phyloP scores from a whole-genome alignment of 495 filamentous ascomycete species.

The Neurospora sp. region DNA sequence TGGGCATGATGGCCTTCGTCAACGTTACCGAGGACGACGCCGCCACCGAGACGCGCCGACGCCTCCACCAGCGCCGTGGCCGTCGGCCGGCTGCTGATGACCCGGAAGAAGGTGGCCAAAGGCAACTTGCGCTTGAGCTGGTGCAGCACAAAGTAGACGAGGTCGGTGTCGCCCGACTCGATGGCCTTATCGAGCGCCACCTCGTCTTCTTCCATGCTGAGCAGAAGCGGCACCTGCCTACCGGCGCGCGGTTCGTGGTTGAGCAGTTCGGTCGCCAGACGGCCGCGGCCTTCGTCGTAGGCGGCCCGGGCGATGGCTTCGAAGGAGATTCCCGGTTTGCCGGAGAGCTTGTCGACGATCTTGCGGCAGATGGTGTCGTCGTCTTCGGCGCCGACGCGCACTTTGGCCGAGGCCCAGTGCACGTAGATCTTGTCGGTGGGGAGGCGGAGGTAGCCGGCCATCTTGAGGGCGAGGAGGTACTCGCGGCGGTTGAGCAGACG shows the following conservation, averaged over 20 bases:
- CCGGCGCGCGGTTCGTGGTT: conserved; percentile 91
- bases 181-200: conserved; percentile 95
- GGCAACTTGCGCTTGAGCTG: conserved; percentile 86
- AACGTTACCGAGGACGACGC: conserved; percentile 7
- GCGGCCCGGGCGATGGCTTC: conserved; percentile 90
- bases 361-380: conserved; percentile 81
- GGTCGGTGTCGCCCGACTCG: conserved; percentile 87
- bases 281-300: conserved; percentile 83
- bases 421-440: conserved; percentile 87
- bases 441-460: conserved; percentile 81
- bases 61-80: conserved; percentile 87
- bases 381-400: conserved; percentile 70
- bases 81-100: conserved; percentile 76
- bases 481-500: conserved; percentile 81
- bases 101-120: conserved; percentile 83
- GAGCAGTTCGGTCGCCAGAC: conserved; percentile 78
- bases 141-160: conserved; percentile 81
- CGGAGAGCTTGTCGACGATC: conserved; percentile 76
- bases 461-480: conserved; percentile 79
- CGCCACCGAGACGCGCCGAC: conserved; percentile 42
- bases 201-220: conserved; percentile 93
- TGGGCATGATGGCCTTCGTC: conserved; percentile 9
- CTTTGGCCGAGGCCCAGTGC: conserved; percentile 94
- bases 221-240: conserved; percentile 86
- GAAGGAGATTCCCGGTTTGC: conserved; percentile 87